phyloP scores from a whole-genome alignment of 176 grass and related monocot species.

The Saccharum spontaneum region DNA sequence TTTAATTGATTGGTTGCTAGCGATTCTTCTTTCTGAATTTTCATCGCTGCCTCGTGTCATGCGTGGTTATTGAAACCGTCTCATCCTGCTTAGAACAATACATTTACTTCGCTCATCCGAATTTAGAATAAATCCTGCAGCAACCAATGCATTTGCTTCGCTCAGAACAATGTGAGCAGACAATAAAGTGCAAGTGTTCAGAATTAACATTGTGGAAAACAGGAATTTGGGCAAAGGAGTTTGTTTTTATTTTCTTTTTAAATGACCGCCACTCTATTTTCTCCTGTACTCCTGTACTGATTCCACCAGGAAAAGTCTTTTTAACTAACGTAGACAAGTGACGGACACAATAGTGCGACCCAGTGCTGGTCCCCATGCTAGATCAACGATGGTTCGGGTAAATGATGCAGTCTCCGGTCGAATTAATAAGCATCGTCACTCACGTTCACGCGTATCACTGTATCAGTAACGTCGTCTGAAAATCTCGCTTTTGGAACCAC shows the following conservation, averaged over 20 bases:
- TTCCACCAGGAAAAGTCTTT: background rate
- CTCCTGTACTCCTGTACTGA: background rate
- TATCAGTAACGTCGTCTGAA: background rate
- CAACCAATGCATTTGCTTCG: background rate
- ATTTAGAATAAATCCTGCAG: background rate
- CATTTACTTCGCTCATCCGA: background rate
- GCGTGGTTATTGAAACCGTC: background rate
- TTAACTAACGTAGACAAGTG: background rate
- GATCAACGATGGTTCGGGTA: conserved; percentile 14
- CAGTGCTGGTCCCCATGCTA: conserved; percentile 18
- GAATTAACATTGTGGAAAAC: background rate
- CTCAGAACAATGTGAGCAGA: background rate
- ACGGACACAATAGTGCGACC: conserved; percentile 16
- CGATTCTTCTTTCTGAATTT: background rate
- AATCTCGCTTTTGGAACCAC: conserved; percentile 24
- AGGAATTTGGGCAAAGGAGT: background rate
- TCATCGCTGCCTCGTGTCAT: background rate
- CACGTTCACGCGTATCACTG: background rate
- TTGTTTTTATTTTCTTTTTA: background rate
- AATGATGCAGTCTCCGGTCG: conserved; percentile 42
- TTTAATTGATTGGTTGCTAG: background rate
- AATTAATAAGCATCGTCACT: conserved; percentile 30
- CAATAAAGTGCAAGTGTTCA: background rate
- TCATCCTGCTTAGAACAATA: background rate
- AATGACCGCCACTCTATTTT: background rate